A percentile compares a stretch with the other conserved stretches of the same genome.
Conservation (phyloP, 768 basidiomycete species). For the Serendipita vermifera region DNA sequence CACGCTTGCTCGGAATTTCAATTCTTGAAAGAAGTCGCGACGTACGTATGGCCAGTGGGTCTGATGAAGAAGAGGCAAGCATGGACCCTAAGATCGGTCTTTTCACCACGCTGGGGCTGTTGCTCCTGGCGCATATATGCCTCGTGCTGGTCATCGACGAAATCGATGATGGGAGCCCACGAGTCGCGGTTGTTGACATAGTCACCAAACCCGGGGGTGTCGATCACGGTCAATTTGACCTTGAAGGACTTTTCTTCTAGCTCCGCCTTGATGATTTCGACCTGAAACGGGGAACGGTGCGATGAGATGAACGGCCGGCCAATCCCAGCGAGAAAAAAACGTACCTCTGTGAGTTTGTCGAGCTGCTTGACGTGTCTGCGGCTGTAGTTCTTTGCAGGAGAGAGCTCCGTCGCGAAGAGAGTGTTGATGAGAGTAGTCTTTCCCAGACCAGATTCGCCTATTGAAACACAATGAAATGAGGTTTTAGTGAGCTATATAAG, state of each 20-base stretch:
- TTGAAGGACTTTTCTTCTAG: conserved; percentile 98
- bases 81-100: conserved; percentile 91
- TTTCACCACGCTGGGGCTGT: conserved; percentile 88
- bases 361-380: conserved; percentile 88
- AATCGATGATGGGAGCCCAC: conserved; percentile 97
- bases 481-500: background rate
- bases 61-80: conserved; percentile 96
- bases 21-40: conserved; percentile 16
- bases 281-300: conserved; percentile 20
- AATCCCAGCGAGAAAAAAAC: background rate
- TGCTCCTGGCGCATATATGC: conserved; percentile 97
- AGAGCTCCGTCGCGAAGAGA: conserved; percentile 94
- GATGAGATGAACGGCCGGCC: background rate
- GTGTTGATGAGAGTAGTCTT: conserved; percentile 99
- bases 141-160: conserved; percentile 93
- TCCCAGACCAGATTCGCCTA: conserved; percentile 92
- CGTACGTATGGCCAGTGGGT: conserved; percentile 91
- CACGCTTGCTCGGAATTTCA: background rate
- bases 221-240: conserved; percentile 97
- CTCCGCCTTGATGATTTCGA: conserved; percentile 98
- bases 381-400: conserved; percentile 78
- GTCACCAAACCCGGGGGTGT: conserved; percentile 98
- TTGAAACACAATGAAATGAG: background rate
- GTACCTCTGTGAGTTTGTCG: conserved; percentile 85
- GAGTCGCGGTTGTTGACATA: conserved; percentile 99